Evolutionary conservation across 306 rosid genomes (phyloP).

Genomic region (Delonix regia): DNA sequence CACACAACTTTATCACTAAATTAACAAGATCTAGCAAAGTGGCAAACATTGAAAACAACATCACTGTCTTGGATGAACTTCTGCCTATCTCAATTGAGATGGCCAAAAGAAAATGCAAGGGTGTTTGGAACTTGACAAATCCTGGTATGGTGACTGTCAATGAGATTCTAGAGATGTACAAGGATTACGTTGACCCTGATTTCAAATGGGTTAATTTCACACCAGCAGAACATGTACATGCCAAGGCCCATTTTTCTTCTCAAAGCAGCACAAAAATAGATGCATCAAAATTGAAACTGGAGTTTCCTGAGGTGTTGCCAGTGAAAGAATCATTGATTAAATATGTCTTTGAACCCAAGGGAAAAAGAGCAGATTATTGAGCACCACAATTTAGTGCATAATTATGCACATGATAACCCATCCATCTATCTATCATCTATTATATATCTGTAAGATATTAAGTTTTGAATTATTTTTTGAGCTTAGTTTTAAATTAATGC

Average conservation of each 20-base stretch:
- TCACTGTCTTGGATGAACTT: conserved; percentile 30
- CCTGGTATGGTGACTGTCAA: conserved; percentile 24
- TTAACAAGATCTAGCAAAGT: conserved; percentile 18
- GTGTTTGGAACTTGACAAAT: conserved; percentile 28
- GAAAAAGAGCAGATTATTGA: conserved; percentile 25
- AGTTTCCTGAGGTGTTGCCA: conserved; percentile 54
- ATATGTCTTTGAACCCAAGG: conserved; percentile 54
- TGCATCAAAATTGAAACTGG: conserved; percentile 56
- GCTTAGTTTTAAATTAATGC: neutral
- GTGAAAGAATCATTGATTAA: conserved; percentile 56
- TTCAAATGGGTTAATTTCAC: conserved; percentile 23
- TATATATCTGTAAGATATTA: too few species aligned
- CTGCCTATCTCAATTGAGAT: conserved; percentile 24
- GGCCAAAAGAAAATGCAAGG: conserved; percentile 32
- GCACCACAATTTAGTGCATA: neutral
- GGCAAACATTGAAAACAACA: conserved; percentile 23
- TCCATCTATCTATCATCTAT: neutral
- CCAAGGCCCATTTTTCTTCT: conserved; percentile 2
- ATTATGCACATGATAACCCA: neutral
- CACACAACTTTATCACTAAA: conserved; percentile 33
- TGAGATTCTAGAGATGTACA: conserved; percentile 34
- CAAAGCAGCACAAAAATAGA: conserved; percentile 21
- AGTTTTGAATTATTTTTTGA: too few species aligned
- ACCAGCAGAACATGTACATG: conserved; percentile 3
- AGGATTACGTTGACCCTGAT: conserved; percentile 4